These are phyloP conservation scores for Gnaphalium uliginosum DNA, from an alignment of 129 eudicot genomes.

Conservation along the genomic window DNA sequence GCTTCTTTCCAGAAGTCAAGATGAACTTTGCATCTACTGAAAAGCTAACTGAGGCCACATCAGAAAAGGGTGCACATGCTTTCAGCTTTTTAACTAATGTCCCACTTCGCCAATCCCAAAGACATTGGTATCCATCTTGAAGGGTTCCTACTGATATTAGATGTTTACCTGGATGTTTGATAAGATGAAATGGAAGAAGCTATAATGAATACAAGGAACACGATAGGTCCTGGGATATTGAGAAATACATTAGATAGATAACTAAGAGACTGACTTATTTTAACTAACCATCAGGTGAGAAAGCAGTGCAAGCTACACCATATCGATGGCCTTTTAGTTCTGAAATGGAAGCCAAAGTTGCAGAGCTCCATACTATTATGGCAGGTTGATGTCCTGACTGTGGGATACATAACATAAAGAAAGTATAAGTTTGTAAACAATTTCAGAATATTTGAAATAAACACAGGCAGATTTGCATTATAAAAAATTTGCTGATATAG, in stretches of 20 bases:
- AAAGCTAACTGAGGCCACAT: conserved; percentile 61
- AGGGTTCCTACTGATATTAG: conserved; percentile 63
- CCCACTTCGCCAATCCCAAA: conserved; percentile 71
- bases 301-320: conserved; percentile 70
- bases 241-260: conserved; percentile 33
- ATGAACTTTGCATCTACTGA: conserved; percentile 58
- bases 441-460: conserved; percentile 1
- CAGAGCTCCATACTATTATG: conserved; percentile 58
- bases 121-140: conserved; percentile 62
- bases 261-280: conserved; percentile 36
- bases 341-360: conserved; percentile 39
- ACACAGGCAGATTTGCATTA: conserved; percentile 9
- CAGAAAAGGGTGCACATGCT: conserved; percentile 55
- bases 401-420: conserved; percentile 23
- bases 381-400: conserved; percentile 69
- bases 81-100: conserved; percentile 54
- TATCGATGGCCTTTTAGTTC: conserved; percentile 67
- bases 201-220: conserved; percentile 2
- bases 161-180: conserved; percentile 49
- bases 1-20: conserved; percentile 61
- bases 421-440: conserved; percentile 5
- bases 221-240: neutral
- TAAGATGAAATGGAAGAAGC: conserved; percentile 8
- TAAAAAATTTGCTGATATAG: neutral
- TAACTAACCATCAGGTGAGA: conserved; percentile 78